Evolutionary conservation across 1,284 basidiomycete genomes (phyloP), one percentile per base, ranked within the genome.

Genomic region (Trametes versicolor): DNA sequence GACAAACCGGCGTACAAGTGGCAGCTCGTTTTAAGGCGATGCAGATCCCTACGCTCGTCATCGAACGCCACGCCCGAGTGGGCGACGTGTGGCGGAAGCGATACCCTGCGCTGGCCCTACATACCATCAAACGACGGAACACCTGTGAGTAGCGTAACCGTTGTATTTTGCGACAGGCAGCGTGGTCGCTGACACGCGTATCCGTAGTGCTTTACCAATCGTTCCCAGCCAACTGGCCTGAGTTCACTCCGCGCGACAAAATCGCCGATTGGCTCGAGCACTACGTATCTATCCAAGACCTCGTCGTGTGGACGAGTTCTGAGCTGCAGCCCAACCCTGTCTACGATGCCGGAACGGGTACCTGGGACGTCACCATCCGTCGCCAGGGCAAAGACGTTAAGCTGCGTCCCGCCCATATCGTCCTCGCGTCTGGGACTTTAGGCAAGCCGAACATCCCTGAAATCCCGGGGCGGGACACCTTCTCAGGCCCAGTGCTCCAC

Each of bases 211-310:
- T 83, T 25, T 75, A 76, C 45, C 72, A 60, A 36, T 65, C 64
- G 70, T 80, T 73, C 66, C 80, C 76, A 12, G 43, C 59, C 1
- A 74, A 74, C 53, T 76, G 76, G 75, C 73, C 75, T 0, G 57
- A 68, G 21, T 77, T 65, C 53, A 73, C 75, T 2, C 73, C 75
- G 1, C 69, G 72, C 4, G 75, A 75, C 60, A 75, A 83, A 69
- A 73, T 91, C 2, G 89, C 85, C 0, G 85, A 88, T 72, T 91
- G 87, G 85, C 77, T 91, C 3, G 87, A 91, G 73, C 76, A 78
- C 4, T 92, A 91, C 75, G 88, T 86, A 7, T 80, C 84, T 32
- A 76, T 82, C 1, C 81, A 91, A 69, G 88, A 91, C 65, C 72
- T 91, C 47, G 85, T 87, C 68, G 78, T 87, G n/a, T 91, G 90